Base-by-base conservation (phyloP, 176 grass and related monocot genomes). In the Elaeis guineensis region DNA sequence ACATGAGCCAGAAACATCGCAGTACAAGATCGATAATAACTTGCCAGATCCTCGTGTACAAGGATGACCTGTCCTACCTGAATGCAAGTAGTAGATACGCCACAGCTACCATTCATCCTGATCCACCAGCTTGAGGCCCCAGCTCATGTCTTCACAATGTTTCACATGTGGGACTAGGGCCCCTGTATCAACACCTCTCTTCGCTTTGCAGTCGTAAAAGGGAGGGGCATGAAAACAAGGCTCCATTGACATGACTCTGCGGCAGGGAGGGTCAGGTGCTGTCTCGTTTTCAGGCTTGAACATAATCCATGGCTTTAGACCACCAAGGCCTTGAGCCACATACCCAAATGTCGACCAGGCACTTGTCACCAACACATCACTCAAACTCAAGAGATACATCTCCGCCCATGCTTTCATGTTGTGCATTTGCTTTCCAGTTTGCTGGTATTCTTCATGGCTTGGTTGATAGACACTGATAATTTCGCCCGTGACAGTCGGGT, bases 291-390 rank as follows among this genome's bases (percentile, higher is more conserved):
- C 65, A 2, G 93, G 84, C 70, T 59, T 85, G 55, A 85, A 80
- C 84, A 92, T 54, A 69, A 92, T 78, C 93, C 93, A 98, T 23
- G 87, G 74, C 77, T 71, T 90, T 52, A 85, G 55, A 66, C 79
- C 93, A 65, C 87, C 78, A 24, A 98, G 77, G 28, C 93, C 87
- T 70, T 89, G 83, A 3, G 93, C 87, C 21, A 98, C 93, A 25
- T 92, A 98, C 21, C 87, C 93, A 55, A 98, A 92, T 52, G 93
- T 98, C 58, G 93, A 98, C 87, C 87, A 98, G 21, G 81, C 84
- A 44, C 81, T 92, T 0, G 84, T 98, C 53, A 92, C 76, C 78
- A 98, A 63, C 25, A 69, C 72, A 80, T 98, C 93, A 29, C 84
- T 85, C 15, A 98, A 66, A 66, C 93, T 98, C 62, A 98, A 58